A percentile compares a stretch with the other conserved stretches of the same genome.
Evolutionary conservation across 192 early-diverging fungal species (phyloP).

Genomic region (Podila clonocystis): DNA sequence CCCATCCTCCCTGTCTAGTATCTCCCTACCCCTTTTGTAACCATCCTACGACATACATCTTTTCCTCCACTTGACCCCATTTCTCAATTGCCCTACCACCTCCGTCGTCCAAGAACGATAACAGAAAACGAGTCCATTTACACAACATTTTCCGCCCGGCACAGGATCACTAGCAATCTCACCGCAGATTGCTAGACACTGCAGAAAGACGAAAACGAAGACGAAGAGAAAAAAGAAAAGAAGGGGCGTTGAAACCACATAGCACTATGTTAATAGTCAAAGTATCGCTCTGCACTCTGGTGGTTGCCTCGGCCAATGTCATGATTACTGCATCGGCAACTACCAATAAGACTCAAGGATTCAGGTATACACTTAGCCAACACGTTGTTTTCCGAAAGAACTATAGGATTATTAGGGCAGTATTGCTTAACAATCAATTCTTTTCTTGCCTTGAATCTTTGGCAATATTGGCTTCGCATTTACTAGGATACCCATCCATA

Average conservation of each 20-base stretch:
- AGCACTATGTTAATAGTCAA: not conserved
- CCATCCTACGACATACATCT: not conserved
- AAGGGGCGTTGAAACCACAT: not conserved
- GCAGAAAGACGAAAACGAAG: not conserved
- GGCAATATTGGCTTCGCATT: not conserved
- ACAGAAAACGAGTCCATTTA: too few species aligned
- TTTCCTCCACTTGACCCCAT: not conserved
- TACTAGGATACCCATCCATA: constrained; percentile 37
- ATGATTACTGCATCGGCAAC: not conserved
- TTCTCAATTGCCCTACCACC: too few species aligned
- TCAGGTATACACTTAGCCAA: not conserved
- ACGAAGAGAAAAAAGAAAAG: not conserved
- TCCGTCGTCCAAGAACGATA: too few species aligned
- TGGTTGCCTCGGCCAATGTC: not conserved
- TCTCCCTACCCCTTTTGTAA: not conserved
- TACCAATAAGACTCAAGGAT: not conserved
- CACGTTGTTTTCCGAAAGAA: not conserved
- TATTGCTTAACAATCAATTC: not conserved
- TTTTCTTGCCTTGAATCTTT: not conserved
- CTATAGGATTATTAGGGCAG: not conserved
- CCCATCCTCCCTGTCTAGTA: not conserved
- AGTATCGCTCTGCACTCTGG: not conserved
- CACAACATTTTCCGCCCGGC: too few species aligned
- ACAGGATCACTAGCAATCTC: too few species aligned
- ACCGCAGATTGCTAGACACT: not conserved